phyloP scores from a whole-genome alignment of 2,329 filamentous ascomycete species.

The Epichloe gansuensis region DNA sequence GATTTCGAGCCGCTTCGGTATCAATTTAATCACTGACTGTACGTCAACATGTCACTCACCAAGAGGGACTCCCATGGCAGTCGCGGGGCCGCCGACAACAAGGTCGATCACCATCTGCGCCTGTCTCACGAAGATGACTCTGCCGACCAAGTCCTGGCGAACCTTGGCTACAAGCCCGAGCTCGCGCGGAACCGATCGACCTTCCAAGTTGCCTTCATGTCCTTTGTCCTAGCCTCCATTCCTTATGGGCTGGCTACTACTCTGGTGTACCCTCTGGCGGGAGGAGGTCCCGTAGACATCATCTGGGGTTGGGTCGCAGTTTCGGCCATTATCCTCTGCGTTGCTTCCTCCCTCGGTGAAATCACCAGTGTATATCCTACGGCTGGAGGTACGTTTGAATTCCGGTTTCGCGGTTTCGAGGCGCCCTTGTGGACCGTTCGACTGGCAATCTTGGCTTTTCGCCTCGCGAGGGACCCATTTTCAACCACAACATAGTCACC shows the following conservation, averaged over 20 bases:
- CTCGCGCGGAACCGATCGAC: slow-evolving; percentile 52
- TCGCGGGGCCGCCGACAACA: slow-evolving; percentile 13
- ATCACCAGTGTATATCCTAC: slow-evolving; percentile 66
- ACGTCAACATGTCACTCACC: slow-evolving; percentile 9
- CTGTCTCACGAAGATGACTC: slow-evolving; percentile 22
- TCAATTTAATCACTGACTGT: no score
- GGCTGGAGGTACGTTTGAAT: slow-evolving; percentile 41
- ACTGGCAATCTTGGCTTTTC: not conserved
- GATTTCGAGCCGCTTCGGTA: no score
- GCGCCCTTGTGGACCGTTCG: not conserved
- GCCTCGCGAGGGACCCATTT: no score
- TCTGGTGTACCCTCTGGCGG: slow-evolving; percentile 51
- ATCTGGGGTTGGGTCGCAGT: slow-evolving; percentile 62
- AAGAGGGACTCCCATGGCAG: slow-evolving; percentile 13
- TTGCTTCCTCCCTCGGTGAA: slow-evolving; percentile 58
- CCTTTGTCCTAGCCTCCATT: slow-evolving; percentile 62
- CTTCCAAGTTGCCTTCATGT: slow-evolving; percentile 61
- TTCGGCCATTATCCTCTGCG: slow-evolving; percentile 56
- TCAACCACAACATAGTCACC: no score
- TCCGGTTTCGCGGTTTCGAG: not conserved
- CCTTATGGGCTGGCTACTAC: slow-evolving; percentile 63
- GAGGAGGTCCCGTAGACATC: slow-evolving; percentile 54
- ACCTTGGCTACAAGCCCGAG: slow-evolving; percentile 55
- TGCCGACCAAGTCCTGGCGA: slow-evolving; percentile 50
- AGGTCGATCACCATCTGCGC: slow-evolving; percentile 15